Evolutionary conservation across 2,329 filamentous ascomycete species (phyloP), one percentile per base, ranked within the genome.

Genomic region (Alternaria ventricosa): DNA sequence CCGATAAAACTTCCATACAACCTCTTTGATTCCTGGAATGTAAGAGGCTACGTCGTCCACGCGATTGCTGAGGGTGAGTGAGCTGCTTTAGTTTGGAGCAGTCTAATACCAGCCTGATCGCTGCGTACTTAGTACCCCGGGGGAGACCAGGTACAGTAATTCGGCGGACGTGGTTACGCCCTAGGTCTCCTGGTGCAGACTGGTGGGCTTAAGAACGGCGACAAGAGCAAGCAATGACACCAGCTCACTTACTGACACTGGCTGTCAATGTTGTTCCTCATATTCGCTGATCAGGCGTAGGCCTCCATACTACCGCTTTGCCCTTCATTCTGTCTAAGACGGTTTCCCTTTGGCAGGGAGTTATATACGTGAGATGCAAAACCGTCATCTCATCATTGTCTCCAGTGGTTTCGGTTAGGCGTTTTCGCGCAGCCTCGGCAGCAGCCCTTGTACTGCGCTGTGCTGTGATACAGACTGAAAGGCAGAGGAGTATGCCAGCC

Each of bases 311-410:
- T 9, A 36, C 15, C 33, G 33, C 33, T 36, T 36, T 36, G 33
- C 33, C 8, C 33, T 15, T 7, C 33, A n/a, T 5, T 36, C 15
- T 36, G 15, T 36, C 4, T 4, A 10, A 36, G 33, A 36, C 8
- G 9, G 8, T 36, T 5, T 36, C 15, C 8, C 2, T 36, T 36
- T 0, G 0, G 4, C 0, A 36, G 33, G 15, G 1, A n/a, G 0
- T n/a, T 36, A 36, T 36, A 36, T 36, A 36, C 15, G 33, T n/a
- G 33, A 3, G 33, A 36, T 9, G 0, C 33, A 1, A 36, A 36
- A 4, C 0, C 1, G 30, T 1, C 13, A 36, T 36, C 3, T 36
- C 30, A 13, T 36, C 7, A 13, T 15, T 3, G 3, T 8, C 30
- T 36, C 30, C 20, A 22, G 20, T 22, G 20, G 20, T 22, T 22